Conservation (phyloP, 2,329 filamentous ascomycete genomes). For the Incumbomyces lentus region DNA sequence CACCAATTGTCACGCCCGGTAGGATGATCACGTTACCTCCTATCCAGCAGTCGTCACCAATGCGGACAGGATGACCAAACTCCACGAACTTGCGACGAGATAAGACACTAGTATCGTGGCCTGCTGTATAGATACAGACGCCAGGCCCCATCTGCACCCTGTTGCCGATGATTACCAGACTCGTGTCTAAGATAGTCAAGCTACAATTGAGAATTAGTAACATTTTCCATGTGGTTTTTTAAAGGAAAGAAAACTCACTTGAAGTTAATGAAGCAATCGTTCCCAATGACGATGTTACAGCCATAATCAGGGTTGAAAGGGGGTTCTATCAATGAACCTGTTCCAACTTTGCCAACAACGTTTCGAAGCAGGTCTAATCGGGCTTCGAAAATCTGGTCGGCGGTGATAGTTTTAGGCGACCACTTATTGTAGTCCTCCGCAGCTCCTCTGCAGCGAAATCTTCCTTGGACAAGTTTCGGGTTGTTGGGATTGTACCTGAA, state of each 20-base stretch:
- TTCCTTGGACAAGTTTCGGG: constrained; percentile 8
- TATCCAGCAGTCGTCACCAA: constrained; percentile 38
- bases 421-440: constrained; percentile 47
- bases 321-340: constrained; percentile 20
- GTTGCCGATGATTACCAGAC: constrained; percentile 43
- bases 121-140: constrained; percentile 43
- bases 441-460: constrained; percentile 6
- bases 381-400: constrained; percentile 32
- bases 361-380: constrained; percentile 41
- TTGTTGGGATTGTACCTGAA: constrained; percentile 7
- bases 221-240: no score
- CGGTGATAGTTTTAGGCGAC: constrained; percentile 31
- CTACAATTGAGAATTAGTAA: constrained; percentile 22
- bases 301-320: constrained; percentile 54
- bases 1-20: constrained; percentile 33
- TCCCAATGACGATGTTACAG: constrained; percentile 51
- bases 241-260: no score
- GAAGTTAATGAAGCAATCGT: constrained; percentile 45
- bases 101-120: constrained; percentile 42
- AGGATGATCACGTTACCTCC: constrained; percentile 21
- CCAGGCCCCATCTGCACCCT: constrained; percentile 44
- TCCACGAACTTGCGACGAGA: constrained; percentile 39
- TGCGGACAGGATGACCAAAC: constrained; percentile 38
- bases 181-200: constrained; percentile 38
- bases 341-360: constrained; percentile 41